Conservation (phyloP, 805 yeast genomes). For the Clavispora vitiphila region DNA sequence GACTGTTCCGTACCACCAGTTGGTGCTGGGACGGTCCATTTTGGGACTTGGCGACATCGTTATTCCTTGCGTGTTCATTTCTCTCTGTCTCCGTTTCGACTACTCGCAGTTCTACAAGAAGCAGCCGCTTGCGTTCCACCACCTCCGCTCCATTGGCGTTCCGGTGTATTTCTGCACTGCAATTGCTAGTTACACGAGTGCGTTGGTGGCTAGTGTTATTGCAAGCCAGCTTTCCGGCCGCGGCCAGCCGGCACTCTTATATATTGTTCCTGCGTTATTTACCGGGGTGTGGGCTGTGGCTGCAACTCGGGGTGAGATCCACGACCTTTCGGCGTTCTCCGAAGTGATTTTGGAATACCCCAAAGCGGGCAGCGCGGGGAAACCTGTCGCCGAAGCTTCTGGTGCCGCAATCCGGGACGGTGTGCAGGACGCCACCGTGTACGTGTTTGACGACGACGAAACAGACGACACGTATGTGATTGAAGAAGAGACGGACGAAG, state of each 20-base stretch:
- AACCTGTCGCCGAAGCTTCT: constrained; percentile 1
- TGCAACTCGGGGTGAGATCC: constrained; percentile 37
- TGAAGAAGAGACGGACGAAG: constrained; percentile 11
- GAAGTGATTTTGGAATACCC: constrained; percentile 22
- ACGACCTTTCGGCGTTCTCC: constrained; percentile 33
- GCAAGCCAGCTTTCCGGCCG: constrained; percentile 33
- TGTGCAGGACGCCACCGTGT: background rate
- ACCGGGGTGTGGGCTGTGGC: constrained; percentile 32
- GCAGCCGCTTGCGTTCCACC: constrained; percentile 12
- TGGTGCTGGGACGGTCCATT: constrained; percentile 22
- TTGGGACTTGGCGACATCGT: constrained; percentile 67
- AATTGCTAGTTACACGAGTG: constrained; percentile 45
- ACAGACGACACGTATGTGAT: constrained; percentile 7
- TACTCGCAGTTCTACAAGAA: constrained; percentile 24
- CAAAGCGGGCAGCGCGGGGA: constrained; percentile 2
- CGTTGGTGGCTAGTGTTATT: constrained; percentile 38
- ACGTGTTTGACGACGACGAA: constrained; percentile 9
- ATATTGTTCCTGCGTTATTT: constrained; percentile 48
- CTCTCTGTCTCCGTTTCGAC: constrained; percentile 54
- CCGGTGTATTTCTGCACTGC: constrained; percentile 44
- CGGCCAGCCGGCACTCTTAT: constrained; percentile 68
- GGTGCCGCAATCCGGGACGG: background rate
- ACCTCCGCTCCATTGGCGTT: constrained; percentile 33
- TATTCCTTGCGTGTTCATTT: constrained; percentile 51
- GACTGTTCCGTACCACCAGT: background rate